Evolutionary conservation across 306 rosid species (phyloP), one percentile per base, ranked within the genome.

Genomic region (Rosa chinensis): DNA sequence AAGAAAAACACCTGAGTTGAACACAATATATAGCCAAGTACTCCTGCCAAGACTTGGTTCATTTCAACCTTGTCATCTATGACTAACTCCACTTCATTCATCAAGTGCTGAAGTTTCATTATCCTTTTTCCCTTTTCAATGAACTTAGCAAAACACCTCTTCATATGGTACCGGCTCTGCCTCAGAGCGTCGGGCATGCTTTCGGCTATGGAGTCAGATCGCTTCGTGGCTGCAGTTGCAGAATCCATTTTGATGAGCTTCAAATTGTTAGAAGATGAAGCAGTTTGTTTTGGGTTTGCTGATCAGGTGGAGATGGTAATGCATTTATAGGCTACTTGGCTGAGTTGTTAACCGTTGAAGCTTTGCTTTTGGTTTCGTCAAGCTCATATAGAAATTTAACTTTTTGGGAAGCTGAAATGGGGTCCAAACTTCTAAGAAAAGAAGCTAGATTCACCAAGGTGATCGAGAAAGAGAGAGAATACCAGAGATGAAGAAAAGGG

Each of bases 101-200:
- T 89, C 86, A 94, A 85, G 72, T 94, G 88, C 62, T 81, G 79
- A 82, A 74, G 87, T 42, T 92, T 91, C 87, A 92, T 85, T 3
- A 85, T 78, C 87, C 98, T 92, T 55, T 47, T 90, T 7, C 98
- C 98, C 68, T 92, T 83, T 49, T 86, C 97, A 16, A 89, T 55
- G 88, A 82, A 90, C 90, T 88, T 94, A 6, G 90, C 91, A 77
- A 92, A 94, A 83, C 97, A 92, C 84, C 71, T 89, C 84, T 90
- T 92, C 97, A 94, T 92, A 73, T 89, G 89, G 85, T 86, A 84
- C 79, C 91, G 66, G 79, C 93, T 92, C 76, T 90, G 93, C 83
- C 83, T 83, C 83, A 88, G 80, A 23, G 97, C 98, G n/a, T 94
- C 97, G 0, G 94, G 93, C 92, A 92, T 84, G 79, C 81, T 87